Conservation (phyloP, 371 early-diverging fungal genomes). For the Mortierella sp. region DNA sequence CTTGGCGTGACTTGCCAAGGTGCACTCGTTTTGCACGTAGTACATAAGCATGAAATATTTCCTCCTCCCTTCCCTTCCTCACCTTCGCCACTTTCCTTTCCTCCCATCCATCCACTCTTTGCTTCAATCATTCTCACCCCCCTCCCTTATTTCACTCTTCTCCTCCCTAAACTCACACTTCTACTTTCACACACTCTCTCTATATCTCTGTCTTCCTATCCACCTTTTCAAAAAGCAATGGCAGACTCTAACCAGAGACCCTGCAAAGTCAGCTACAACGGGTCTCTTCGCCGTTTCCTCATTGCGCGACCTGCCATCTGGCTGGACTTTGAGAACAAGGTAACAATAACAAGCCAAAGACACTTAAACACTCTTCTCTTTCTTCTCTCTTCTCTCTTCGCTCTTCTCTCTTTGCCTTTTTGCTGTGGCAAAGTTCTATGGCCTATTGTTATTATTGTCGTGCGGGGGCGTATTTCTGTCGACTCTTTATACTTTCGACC, state of each 20-base stretch:
- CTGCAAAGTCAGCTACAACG: constrained; percentile 50
- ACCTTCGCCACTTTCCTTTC: neutral
- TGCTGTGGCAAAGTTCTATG: too few relatives aligned
- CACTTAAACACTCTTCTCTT: too few relatives aligned
- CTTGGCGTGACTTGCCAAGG: constrained; percentile 6
- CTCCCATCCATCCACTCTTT: neutral
- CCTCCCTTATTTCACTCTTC: neutral
- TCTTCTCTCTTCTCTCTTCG: neutral
- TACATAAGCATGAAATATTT: too few relatives aligned
- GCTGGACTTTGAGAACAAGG: constrained; percentile 50
- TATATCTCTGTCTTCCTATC: neutral
- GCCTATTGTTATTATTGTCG: neutral
- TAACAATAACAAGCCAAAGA: too few relatives aligned
- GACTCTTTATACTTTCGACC: neutral
- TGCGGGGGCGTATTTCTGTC: too few relatives aligned
- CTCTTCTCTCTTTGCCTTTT: neutral
- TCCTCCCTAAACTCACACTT: neutral
- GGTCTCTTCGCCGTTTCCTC: constrained; percentile 45
- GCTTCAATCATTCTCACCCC: neutral
- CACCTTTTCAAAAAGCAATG: constrained; percentile 9
- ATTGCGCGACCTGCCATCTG: constrained; percentile 36
- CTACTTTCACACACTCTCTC: neutral
- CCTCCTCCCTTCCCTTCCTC: neutral
- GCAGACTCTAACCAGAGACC: constrained; percentile 38
- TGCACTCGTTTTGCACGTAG: too few relatives aligned